These are phyloP conservation scores for Fusarium sp. DNA, from an alignment of 2,329 filamentous ascomycete species.

Conservation along the genomic window DNA sequence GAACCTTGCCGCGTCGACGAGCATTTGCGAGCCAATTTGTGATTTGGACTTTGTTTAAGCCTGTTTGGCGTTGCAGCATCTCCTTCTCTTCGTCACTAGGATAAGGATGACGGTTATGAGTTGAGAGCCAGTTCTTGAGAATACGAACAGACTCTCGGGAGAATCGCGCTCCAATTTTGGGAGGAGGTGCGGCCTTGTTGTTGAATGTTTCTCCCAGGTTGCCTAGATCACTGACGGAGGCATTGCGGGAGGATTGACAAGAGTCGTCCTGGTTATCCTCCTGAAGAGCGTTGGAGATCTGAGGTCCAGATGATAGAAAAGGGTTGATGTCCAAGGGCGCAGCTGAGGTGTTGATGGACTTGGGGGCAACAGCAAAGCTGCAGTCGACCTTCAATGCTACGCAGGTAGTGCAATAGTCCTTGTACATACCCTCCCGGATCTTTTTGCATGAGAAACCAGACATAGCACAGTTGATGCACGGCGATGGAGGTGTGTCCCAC, in stretches of 20 bases:
- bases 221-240: conserved; percentile 45
- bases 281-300: conserved; percentile 51
- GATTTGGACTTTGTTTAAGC: conserved; percentile 84
- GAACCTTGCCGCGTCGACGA: conserved; percentile 81
- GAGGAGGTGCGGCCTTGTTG: conserved; percentile 49
- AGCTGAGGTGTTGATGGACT: conserved; percentile 48
- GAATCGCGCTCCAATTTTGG: conserved; percentile 80
- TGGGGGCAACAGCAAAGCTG: conserved; percentile 60
- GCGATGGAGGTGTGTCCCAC: conserved; percentile 57
- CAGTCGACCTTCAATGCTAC: conserved; percentile 68
- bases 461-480: conserved; percentile 63
- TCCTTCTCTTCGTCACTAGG: conserved; percentile 90
- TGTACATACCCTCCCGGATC: conserved; percentile 68
- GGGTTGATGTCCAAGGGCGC: conserved; percentile 58
- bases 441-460: conserved; percentile 69
- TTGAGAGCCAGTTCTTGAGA: conserved; percentile 85
- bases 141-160: conserved; percentile 82
- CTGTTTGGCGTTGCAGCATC: conserved; percentile 79
- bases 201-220: conserved; percentile 39
- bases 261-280: conserved; percentile 43
- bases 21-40: conserved; percentile 94
- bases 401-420: conserved; percentile 71
- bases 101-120: conserved; percentile 85
- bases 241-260: conserved; percentile 39
- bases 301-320: conserved; percentile 58